A percentile compares a stretch with the other conserved stretches of the same genome.
phyloP scores from a whole-genome alignment of 495 filamentous ascomycete species.

The Hypoxylon cercidicola region DNA sequence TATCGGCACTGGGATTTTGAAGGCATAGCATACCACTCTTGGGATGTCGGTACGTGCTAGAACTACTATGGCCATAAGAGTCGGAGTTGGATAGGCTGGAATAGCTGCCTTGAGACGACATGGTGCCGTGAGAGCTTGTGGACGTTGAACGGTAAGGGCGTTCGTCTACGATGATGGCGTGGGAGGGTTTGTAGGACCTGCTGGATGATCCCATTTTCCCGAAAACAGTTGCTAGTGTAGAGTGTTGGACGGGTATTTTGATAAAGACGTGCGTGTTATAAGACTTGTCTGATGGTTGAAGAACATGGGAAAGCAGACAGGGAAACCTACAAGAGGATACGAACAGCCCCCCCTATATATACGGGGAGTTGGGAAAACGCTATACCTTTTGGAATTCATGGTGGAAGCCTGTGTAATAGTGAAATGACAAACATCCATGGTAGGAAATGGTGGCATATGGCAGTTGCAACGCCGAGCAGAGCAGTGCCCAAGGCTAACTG shows the following conservation, averaged over 20 bases:
- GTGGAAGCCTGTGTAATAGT: constrained; percentile 15
- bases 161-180: constrained; percentile 12
- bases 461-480: constrained; percentile 19
- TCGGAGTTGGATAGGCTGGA: constrained; percentile 1
- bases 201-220: constrained; percentile 14
- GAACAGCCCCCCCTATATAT: constrained; percentile 8
- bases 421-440: constrained; percentile 16
- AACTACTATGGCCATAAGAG: constrained; percentile 6
- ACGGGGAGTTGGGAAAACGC: constrained; percentile 3
- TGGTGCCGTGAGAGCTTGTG: constrained; percentile 17
- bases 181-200: constrained; percentile 9
- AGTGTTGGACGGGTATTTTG: neutral
- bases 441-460: neutral
- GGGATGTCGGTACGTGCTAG: constrained; percentile 3
- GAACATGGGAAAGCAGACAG: constrained; percentile 3
- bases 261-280: constrained; percentile 2
- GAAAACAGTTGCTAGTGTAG: neutral
- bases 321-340: constrained; percentile 5
- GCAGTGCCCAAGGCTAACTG: constrained; percentile 38
- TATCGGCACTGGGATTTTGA: neutral
- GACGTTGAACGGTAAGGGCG: constrained; percentile 5
- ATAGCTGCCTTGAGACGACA: constrained; percentile 15
- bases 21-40: constrained; percentile 18
- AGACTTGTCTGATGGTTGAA: constrained; percentile 14
- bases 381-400: constrained; percentile 12